These are phyloP conservation scores for Aurifilum marmelostoma DNA, from an alignment of 2,329 filamentous ascomycete species.

Conservation along the genomic window DNA sequence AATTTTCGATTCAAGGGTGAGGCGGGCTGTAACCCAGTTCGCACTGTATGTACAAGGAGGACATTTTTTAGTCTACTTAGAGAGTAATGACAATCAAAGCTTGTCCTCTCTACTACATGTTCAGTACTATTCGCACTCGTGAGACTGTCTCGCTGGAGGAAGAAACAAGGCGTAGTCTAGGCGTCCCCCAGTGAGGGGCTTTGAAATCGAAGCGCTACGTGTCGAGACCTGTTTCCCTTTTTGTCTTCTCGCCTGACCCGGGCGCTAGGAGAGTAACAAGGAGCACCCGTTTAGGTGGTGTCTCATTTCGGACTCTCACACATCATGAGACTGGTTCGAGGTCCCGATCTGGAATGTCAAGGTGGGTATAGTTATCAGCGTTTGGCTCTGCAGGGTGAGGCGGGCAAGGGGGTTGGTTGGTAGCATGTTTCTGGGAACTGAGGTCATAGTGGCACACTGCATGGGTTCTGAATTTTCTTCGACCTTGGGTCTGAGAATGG, in stretches of 20 bases:
- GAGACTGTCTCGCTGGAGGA: neutral
- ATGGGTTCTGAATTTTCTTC: neutral
- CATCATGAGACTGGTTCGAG: neutral
- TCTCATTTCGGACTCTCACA: neutral
- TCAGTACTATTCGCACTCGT: neutral
- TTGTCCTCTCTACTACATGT: neutral
- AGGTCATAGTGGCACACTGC: neutral
- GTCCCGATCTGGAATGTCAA: neutral
- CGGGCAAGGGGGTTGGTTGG: no score
- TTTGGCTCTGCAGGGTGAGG: neutral
- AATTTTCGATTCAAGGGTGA: constrained; percentile 12
- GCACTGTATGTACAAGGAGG: constrained; percentile 14
- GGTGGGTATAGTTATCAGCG: neutral
- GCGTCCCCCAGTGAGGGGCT: neutral
- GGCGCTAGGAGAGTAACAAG: constrained; percentile 10
- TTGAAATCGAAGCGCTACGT: neutral
- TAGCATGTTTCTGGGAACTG: neutral
- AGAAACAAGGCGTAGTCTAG: neutral
- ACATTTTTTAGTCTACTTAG: constrained; percentile 8
- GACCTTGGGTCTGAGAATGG: neutral
- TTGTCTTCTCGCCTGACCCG: neutral
- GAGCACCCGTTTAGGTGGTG: neutral
- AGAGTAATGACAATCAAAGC: constrained; percentile 10
- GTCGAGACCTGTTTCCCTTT: neutral
- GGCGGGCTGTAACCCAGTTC: neutral